Evolutionary conservation across 257 asterid genomes (phyloP).

Genomic region (Misopates orontium): DNA sequence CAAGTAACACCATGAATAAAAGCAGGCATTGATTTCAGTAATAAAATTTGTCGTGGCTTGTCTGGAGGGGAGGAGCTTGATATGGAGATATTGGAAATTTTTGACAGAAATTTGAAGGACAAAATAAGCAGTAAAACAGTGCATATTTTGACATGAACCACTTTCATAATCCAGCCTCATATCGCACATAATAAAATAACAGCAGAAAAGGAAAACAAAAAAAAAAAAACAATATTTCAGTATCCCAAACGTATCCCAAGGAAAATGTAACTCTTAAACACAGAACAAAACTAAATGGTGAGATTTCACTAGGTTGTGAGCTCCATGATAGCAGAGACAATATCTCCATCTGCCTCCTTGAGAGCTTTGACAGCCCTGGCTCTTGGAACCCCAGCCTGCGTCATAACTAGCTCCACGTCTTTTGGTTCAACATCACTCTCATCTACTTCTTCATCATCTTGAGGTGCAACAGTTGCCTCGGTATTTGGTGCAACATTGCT

Average conservation of each 20-base stretch:
- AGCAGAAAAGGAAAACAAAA: slow-evolving; percentile 11
- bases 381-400: slow-evolving; percentile 54
- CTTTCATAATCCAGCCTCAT: slow-evolving; percentile 4
- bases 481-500: slow-evolving; percentile 37
- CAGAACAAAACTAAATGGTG: neutral
- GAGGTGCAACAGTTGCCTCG: slow-evolving; percentile 35
- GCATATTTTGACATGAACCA: slow-evolving; percentile 1
- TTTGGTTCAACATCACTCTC: slow-evolving; percentile 52
- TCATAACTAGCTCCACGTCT: slow-evolving; percentile 56
- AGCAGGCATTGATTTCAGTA: too few species aligned
- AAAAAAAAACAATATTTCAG: too few species aligned
- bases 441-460: slow-evolving; percentile 60
- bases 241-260: neutral
- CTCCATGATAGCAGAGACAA: slow-evolving; percentile 63
- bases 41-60: too few species aligned
- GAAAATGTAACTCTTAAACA: neutral
- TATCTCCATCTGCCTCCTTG: slow-evolving; percentile 55
- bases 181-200: neutral
- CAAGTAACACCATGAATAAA: too few species aligned
- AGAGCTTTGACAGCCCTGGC: slow-evolving; percentile 51
- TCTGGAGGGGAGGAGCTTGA: neutral
- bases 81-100: neutral
- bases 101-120: neutral
- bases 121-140: neutral
- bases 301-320: slow-evolving; percentile 42